A percentile compares a stretch with the other conserved stretches of the same genome.
Evolutionary conservation across 1,284 basidiomycete species (phyloP).

Genomic region (Microbotryum saponariae): DNA sequence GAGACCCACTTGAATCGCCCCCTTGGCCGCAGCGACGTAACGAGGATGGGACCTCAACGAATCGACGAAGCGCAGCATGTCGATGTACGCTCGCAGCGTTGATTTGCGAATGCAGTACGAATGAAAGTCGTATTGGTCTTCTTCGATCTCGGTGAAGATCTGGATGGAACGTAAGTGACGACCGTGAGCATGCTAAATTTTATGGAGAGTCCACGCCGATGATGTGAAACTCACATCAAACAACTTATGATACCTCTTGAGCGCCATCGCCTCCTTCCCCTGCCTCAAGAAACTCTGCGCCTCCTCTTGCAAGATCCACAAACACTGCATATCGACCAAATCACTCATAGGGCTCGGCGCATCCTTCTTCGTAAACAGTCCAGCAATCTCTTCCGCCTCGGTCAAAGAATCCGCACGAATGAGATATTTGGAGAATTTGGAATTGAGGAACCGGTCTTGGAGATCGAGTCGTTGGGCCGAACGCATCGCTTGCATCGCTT

Average conservation of each 20-base stretch:
- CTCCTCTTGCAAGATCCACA: constrained; percentile 79
- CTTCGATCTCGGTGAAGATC: constrained; percentile 80
- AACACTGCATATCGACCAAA: constrained; percentile 91
- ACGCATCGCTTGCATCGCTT: constrained; percentile 69
- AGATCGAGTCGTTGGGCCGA: constrained; percentile 80
- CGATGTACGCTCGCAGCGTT: constrained; percentile 74
- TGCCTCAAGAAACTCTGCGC: constrained; percentile 61
- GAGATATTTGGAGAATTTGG: constrained; percentile 86
- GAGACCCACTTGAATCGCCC: constrained; percentile 10
- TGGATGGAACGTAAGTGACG: constrained; percentile 36
- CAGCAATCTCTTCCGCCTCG: constrained; percentile 65
- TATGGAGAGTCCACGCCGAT: too few relatives aligned
- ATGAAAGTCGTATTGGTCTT: constrained; percentile 99
- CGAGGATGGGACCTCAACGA: constrained; percentile 19
- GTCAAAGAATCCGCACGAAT: constrained; percentile 69
- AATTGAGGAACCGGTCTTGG: constrained; percentile 93
- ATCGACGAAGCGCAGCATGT: constrained; percentile 36
- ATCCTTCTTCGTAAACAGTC: constrained; percentile 89
- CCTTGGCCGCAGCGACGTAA: constrained; percentile 17
- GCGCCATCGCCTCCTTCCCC: constrained; percentile 66
- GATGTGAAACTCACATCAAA: constrained; percentile 52
- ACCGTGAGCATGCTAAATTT: too few relatives aligned
- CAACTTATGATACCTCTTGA: constrained; percentile 78
- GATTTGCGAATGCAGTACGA: constrained; percentile 86
- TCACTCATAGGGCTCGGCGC: constrained; percentile 68